Evolutionary conservation across 1,284 basidiomycete genomes (phyloP).

Genomic region (Ganoderma meredithae): DNA sequence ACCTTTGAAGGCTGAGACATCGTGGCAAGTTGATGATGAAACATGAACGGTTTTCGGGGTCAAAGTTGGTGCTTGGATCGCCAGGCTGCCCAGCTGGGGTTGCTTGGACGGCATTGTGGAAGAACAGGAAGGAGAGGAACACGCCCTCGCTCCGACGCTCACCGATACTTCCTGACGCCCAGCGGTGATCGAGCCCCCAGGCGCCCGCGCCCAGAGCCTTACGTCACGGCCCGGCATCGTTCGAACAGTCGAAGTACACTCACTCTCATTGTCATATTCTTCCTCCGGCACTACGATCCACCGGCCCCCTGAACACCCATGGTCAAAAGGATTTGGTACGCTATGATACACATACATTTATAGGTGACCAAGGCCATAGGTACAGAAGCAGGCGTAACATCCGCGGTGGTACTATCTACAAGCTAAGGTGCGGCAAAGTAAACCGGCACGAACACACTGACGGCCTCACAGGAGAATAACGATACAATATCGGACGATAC

Average conservation of each 20-base stretch:
- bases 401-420: neutral
- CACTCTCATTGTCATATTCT: constrained; percentile 15
- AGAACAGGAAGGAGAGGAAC: constrained; percentile 10
- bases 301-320: neutral
- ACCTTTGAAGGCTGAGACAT: constrained; percentile 89
- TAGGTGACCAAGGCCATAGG: neutral
- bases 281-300: constrained; percentile 18
- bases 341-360: constrained; percentile 20
- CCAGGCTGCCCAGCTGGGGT: constrained; percentile 69
- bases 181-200: neutral
- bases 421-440: constrained; percentile 2
- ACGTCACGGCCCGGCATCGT: constrained; percentile 19
- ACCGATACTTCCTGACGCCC: constrained; percentile 8
- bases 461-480: constrained; percentile 5
- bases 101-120: constrained; percentile 55
- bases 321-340: constrained; percentile 5
- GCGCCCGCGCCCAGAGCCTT: constrained; percentile 22
- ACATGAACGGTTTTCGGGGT: constrained; percentile 70
- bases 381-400: neutral
- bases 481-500: constrained; percentile 14
- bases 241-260: constrained; percentile 2
- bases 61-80: constrained; percentile 67
- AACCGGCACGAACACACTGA: neutral
- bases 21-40: constrained; percentile 75
- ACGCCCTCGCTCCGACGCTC: constrained; percentile 1